Base-by-base conservation (phyloP, 2,329 filamentous ascomycete species). In the Neonectria faginata region DNA sequence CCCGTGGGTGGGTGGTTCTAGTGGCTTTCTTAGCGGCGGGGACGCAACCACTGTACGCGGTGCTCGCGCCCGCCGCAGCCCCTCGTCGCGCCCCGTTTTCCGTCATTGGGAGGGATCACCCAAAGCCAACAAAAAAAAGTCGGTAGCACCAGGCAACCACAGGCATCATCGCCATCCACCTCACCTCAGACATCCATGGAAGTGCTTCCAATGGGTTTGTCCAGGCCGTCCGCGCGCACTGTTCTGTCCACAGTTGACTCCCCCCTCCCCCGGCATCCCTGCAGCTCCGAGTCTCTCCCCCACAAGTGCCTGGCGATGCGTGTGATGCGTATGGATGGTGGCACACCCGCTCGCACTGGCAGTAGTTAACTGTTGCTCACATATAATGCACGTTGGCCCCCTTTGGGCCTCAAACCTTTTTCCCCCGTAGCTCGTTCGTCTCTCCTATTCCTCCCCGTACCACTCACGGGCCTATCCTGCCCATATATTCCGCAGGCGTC, bases 141-240 rank as follows among this genome's bases (percentile, higher is more conserved):
- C 58, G 60, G 64, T 66, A 67, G 65, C 71, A 68, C 73, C 69
- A 78, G 76, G 74, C 76, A 78, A 75, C 76, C 74, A 72, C 70
- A 69, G 70, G 58, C 68, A 72, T 70, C 60, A 66, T 70, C 62
- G 61, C 67, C 68, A 72, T 67, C 65, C 57, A 58, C 66, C 70
- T 72, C 64, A 69, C 68, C 29, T 29, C 29, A 73, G 63, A 70
- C 25, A 25, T 25, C 25, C 25, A 25, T 25, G 25, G 25, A 25
- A 25, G 25, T 25, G 25, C 25, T 25, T 6, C 25, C 25, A 25
- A 25, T 25, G 25, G 25, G 5, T 25, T 25, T 25, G 25, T 25
- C 25, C 5, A 22, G 22, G 22, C 22, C 22, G 25, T 42, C 44
- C 42, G 48, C 56, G 25, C 60, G 42, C 61, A 61, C 45, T 61